Percentiles rank a stretch among this genome's conserved stretches.
Conservation (phyloP, 306 rosid genomes). For the Myrica gale region DNA sequence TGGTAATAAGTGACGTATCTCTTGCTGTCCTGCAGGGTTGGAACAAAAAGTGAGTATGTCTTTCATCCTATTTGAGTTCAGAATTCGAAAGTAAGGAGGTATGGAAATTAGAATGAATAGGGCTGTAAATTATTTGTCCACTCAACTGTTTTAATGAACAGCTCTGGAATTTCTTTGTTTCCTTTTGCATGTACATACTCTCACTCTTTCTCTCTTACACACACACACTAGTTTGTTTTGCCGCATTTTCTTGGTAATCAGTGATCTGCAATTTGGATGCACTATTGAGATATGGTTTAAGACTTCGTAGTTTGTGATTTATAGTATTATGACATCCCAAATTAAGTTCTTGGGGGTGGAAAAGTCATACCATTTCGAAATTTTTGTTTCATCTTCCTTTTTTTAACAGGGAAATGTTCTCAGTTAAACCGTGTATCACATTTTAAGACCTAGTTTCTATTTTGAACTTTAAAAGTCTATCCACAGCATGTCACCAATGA, state of each 20-base stretch:
- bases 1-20: slow-evolving; percentile 7
- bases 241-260: neutral
- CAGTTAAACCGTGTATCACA: neutral
- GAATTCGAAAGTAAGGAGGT: slow-evolving; percentile 22
- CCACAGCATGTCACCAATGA: neutral
- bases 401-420: neutral
- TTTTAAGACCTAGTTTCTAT: neutral
- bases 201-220: neutral
- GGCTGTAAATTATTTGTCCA: neutral
- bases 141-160: neutral
- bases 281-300: neutral
- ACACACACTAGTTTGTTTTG: neutral
- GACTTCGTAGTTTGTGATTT: neutral
- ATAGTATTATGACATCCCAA: neutral
- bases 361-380: neutral
- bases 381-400: neutral
- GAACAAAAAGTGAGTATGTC: slow-evolving; percentile 87
- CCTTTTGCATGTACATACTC: neutral
- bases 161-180: neutral
- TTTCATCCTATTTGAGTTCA: slow-evolving; percentile 14
- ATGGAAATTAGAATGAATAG: neutral
- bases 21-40: slow-evolving; percentile 82
- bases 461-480: neutral
- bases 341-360: neutral
- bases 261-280: neutral